Base-by-base conservation (phyloP, 2,329 filamentous ascomycete genomes). In the Trichoderma brevicompactum region DNA sequence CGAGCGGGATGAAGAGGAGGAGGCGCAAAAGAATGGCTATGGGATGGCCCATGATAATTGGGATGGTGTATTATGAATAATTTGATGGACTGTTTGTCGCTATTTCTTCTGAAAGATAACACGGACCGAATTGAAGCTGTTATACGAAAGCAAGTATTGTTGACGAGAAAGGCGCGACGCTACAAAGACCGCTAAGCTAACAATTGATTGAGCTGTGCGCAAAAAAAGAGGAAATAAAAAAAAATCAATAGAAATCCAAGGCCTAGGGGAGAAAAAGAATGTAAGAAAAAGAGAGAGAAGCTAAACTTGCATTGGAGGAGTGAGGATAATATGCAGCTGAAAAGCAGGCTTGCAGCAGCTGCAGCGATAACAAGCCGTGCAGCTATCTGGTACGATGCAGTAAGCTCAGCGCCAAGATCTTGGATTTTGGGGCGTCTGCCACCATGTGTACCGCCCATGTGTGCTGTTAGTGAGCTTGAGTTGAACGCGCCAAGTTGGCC, bases 1-100 rank as follows among this genome's bases (percentile, higher is more conserved):
- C 68, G n/a, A 72, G 59, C 8, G 65, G 36, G 36, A 64, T 55
- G 32, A 67, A 54, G 9, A 68, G 34, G 15, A 67, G 15, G 50
- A 70, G n/a, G 7, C 50, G 48, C 19, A 60, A 12, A 3, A 65
- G 41, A 10, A 28, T 43, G n/a, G 23, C 13, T 43, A 66, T 40
- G 10, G 48, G 32, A 34, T 19, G 43, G 9, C 19, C 40, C 40
- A 28, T 44, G 28, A 34, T 38, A 32, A 10, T 7, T 41, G 7
- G 5, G 28, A 46, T 3, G n/a, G n/a, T n/a, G 7, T 43, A 15
- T 43, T 41, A 19, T 43, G 9, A 17, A 52, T 17, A 2, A 38
- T 52, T 52, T 38, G 34, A 53, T 36, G 3, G 7, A 23, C 15
- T 19, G 19, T 43, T 15, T 8, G n/a, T 19, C 7, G 40, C 5